Evolutionary conservation across 495 filamentous ascomycete species (phyloP).

Genomic region (Parmelia sp.): DNA sequence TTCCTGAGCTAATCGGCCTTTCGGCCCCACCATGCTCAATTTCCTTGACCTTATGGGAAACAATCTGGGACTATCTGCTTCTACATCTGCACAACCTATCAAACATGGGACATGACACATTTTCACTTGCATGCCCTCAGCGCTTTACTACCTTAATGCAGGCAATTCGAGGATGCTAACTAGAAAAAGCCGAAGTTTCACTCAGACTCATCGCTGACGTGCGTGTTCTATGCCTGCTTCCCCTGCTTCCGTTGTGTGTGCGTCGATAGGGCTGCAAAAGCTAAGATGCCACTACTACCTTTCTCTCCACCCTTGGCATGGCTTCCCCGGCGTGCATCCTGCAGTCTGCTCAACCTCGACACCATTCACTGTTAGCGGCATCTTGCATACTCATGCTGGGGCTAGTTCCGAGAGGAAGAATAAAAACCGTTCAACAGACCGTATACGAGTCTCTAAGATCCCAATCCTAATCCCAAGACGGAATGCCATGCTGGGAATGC

Average conservation of each 20-base stretch:
- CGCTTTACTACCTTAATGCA: neutral
- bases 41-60: neutral
- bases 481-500: too few relatives aligned
- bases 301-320: neutral
- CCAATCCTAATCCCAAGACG: neutral
- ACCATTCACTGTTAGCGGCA: conserved; percentile 2
- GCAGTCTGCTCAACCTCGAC: neutral
- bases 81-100: neutral
- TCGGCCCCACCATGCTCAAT: neutral
- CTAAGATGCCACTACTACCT: neutral
- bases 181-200: too few relatives aligned
- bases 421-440: neutral
- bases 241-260: neutral
- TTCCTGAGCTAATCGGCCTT: neutral
- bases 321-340: conserved; percentile 1
- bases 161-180: neutral
- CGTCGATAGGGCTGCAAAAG: neutral
- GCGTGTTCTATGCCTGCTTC: too few relatives aligned
- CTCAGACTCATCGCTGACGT: too few relatives aligned
- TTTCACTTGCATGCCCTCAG: neutral
- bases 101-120: neutral
- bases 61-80: neutral
- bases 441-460: conserved; percentile 8
- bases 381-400: neutral
- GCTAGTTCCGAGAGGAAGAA: neutral